Percentiles rank a stretch among this genome's conserved stretches.
Conservation (phyloP, 345 rosid genomes). For the Conringia planisiliqua region DNA sequence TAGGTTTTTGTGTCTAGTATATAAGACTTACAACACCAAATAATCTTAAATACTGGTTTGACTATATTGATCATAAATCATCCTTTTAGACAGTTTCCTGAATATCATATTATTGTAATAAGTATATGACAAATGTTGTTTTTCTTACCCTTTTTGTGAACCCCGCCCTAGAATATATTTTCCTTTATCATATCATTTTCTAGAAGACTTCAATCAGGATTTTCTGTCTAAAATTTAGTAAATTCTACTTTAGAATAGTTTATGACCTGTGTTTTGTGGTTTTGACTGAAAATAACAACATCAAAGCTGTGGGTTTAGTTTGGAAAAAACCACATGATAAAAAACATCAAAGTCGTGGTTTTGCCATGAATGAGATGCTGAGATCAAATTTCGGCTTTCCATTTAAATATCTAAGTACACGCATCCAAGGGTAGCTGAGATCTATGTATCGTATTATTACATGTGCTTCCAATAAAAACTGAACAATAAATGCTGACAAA, state of each 20-base stretch:
- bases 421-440: conserved; percentile 13
- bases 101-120: neutral
- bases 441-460: conserved; percentile 1
- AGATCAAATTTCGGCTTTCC: neutral
- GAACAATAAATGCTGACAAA: neutral
- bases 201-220: neutral
- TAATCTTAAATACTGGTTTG: neutral
- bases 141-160: neutral
- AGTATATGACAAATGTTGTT: neutral
- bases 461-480: neutral
- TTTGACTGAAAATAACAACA: neutral
- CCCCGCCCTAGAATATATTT: neutral
- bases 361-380: neutral
- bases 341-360: neutral
- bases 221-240: neutral
- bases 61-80: neutral
- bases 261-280: neutral
- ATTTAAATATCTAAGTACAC: neutral
- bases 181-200: neutral
- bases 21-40: neutral
- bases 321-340: neutral
- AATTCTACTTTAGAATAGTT: neutral
- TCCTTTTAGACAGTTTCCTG: neutral
- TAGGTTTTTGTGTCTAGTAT: neutral
- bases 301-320: conserved; percentile 6